Conservation (phyloP, 225 moss, liverwort and hornwort species). For the Sphagnum tenellum region DNA sequence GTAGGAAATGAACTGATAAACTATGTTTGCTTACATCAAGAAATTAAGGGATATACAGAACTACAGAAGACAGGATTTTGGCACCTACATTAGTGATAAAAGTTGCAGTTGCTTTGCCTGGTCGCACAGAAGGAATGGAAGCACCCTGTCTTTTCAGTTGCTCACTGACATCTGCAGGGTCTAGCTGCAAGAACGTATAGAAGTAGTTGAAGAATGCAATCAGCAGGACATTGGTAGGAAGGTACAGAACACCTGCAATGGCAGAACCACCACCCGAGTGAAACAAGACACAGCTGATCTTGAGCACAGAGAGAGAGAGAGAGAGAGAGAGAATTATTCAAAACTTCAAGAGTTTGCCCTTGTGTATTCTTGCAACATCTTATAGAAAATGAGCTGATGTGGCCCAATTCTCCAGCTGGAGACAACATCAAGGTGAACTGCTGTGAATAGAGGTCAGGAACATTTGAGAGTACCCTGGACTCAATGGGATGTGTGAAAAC, state of each 20-base stretch:
- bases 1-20: background rate
- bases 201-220: slow-evolving; percentile 99
- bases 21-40: background rate
- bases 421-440: too few relatives aligned
- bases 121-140: slow-evolving; percentile 90
- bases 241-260: slow-evolving; percentile 71
- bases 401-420: too few relatives aligned
- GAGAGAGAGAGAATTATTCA: too few relatives aligned
- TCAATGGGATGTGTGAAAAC: too few relatives aligned
- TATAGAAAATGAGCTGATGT: too few relatives aligned
- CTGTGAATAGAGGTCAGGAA: too few relatives aligned
- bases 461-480: too few relatives aligned
- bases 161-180: slow-evolving; percentile 93
- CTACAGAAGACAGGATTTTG: too few relatives aligned
- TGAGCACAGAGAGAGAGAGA: background rate
- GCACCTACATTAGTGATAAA: slow-evolving; percentile 62
- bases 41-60: background rate
- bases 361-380: too few relatives aligned
- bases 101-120: slow-evolving; percentile 85
- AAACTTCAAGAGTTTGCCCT: too few relatives aligned
- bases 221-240: slow-evolving; percentile 82
- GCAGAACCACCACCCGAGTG: background rate
- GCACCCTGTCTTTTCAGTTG: slow-evolving; percentile 98
- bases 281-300: background rate
- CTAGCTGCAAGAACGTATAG: slow-evolving; percentile 92